Conservation (phyloP, 2,329 filamentous ascomycete species). For the Aspergillus caelatus region DNA sequence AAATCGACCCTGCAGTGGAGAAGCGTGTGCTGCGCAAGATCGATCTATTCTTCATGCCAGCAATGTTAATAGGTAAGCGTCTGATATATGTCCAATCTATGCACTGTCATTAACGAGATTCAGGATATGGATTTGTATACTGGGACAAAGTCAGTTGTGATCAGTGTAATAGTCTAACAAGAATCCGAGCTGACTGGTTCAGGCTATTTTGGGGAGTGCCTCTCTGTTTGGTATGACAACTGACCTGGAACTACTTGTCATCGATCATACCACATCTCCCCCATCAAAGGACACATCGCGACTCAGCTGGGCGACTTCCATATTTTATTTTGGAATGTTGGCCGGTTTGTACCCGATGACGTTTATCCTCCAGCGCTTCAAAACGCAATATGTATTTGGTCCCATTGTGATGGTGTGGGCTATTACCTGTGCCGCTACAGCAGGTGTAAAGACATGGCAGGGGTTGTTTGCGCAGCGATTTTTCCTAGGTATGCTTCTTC, state of each 20-base stretch:
- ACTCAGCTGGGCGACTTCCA: slow-evolving; percentile 74
- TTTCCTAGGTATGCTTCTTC: slow-evolving; percentile 49
- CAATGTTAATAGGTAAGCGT: slow-evolving; percentile 60
- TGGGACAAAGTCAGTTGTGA: slow-evolving; percentile 63
- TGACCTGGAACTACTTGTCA: slow-evolving; percentile 64
- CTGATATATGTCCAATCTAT: not conserved
- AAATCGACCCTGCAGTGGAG: slow-evolving; percentile 58
- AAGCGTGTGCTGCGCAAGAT: slow-evolving; percentile 66
- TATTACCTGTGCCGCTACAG: slow-evolving; percentile 68
- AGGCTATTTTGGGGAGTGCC: slow-evolving; percentile 73
- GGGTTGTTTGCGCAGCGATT: slow-evolving; percentile 70
- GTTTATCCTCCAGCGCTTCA: slow-evolving; percentile 69
- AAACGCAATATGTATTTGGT: slow-evolving; percentile 66
- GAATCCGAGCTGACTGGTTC: not conserved
- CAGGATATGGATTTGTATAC: slow-evolving; percentile 66
- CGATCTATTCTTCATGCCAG: slow-evolving; percentile 67
- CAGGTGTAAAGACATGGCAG: slow-evolving; percentile 63
- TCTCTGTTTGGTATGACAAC: slow-evolving; percentile 75
- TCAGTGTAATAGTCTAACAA: not conserved
- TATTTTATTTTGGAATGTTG: slow-evolving; percentile 82
- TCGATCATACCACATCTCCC: slow-evolving; percentile 54
- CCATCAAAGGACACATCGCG: slow-evolving; percentile 66
- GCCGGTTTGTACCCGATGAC: slow-evolving; percentile 74
- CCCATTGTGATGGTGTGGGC: slow-evolving; percentile 62
- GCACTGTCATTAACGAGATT: not conserved